Base-by-base conservation (phyloP, 768 basidiomycete genomes). In the Pisolithus marmoratus region DNA sequence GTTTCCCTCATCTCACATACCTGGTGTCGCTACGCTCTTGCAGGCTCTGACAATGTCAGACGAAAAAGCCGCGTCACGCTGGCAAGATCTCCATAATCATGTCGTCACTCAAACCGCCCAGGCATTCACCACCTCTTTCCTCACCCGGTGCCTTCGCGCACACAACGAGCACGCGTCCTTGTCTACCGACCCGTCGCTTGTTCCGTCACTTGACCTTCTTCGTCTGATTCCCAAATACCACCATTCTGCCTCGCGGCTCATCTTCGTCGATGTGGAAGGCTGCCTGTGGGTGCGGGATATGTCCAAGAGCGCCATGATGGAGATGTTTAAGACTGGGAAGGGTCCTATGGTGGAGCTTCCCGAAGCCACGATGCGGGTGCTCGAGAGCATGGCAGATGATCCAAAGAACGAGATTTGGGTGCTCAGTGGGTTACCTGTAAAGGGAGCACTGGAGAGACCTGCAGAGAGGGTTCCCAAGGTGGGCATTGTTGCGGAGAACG, bases 401-500 rank as follows among this genome's bases (percentile, higher is more conserved):
- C 68, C 69, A 54, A 73, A 73, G 61, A 94, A 91, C 54, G 82
- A 87, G 59, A 85, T 93, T 31, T 93, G 89, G 88, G 55, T 91
- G 53, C 69, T 93, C 55, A 90, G 89, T 61, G 89, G 90, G 6
- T 63, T 92, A 44, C 78, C 81, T 11, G 74, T 85, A 23, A 76
- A 74, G 52, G 82, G 79, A 12, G 76, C 81, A 24, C 63, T 93
- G 52, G 85, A 87, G 58, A 74, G 74, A 48, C 70, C 92, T 24
- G 80, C 78, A 14, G 75, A 76, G 52, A 69, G 72, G 54, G 74
- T 84, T 12, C 86, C 87, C 2, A 76, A 75, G 37, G 71, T 92
- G 48, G 91, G 91, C n/a, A 81, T 93, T 54, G 83, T 91, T 77
- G 89, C 90, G 0, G 91, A 94, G 72, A 91, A 94, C 54, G 91